phyloP scores from a whole-genome alignment of 495 filamentous ascomycete genomes.

The Ascodesmis nigricans region DNA sequence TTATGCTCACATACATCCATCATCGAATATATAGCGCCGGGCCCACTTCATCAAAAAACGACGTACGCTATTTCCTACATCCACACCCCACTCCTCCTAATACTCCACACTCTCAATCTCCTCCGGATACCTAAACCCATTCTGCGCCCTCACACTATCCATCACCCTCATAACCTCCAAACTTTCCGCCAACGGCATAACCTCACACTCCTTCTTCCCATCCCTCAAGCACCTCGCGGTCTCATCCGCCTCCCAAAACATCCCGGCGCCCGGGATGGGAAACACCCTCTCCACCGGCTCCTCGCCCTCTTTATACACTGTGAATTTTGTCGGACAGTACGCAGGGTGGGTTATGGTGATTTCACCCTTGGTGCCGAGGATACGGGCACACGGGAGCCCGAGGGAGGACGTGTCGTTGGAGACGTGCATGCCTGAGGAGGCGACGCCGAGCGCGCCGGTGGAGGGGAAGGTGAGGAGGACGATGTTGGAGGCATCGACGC shows the following conservation, averaged over 20 bases:
- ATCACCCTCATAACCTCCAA: conserved; percentile 83
- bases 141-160: conserved; percentile 68
- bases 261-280: conserved; percentile 41
- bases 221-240: conserved; percentile 62
- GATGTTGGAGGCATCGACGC: conserved; percentile 62
- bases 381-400: conserved; percentile 48
- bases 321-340: conserved; percentile 46
- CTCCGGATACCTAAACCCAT: conserved; percentile 56
- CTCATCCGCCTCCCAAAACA: conserved; percentile 94
- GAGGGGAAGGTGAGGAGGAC: conserved; percentile 59
- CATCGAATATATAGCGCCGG: no score
- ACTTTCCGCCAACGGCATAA: conserved; percentile 58
- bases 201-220: conserved; percentile 56
- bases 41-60: no score
- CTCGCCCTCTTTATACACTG: conserved; percentile 36
- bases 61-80: no score
- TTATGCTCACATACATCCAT: no score
- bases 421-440: conserved; percentile 52
- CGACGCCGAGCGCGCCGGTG: conserved; percentile 45
- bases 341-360: conserved; percentile 59
- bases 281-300: conserved; percentile 36
- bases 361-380: conserved; percentile 70
- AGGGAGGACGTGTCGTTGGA: conserved; percentile 41
- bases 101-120: conserved; percentile 60
- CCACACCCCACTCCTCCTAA: no score